Evolutionary conservation across 2,329 filamentous ascomycete species (phyloP), one percentile per base, ranked within the genome.

Genomic region (Trichoderma sp.): DNA sequence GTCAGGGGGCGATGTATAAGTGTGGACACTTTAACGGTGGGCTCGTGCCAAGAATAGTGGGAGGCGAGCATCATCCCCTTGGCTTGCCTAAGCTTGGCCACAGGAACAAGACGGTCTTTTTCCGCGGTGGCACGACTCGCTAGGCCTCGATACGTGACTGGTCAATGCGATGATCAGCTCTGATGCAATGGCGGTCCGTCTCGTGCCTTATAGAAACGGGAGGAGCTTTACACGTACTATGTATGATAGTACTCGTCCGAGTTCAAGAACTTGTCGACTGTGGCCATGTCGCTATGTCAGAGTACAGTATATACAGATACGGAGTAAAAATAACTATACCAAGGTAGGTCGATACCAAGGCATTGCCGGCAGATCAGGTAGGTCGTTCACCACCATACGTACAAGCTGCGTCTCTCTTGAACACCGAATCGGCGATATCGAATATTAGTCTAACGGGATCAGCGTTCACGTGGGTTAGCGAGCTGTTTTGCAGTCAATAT

Each of bases 11-110:
- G 37, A 32, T 57, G 63, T 48, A 17, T 17, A 10, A 48, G 7
- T 48, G 63, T 57, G 63, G 63, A 35, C 37, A 57, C 63, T 17
- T 57, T 22, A 29, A 48, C 52, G 27, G 63, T 65, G 63, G 61
- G 37, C 27, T 64, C 52, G 13, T 9, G n/a, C 50, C 42, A 53
- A 25, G n/a, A 48, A 56, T 54, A 57, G 63, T 65, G 50, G 61
- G 37, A 64, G 34, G 19, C 22, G 50, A 35, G 7, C 42, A 52
- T 27, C 29, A 32, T 32, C 4, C n/a, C 39, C 35, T 48, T 22
- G 39, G 8, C 15, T n/a, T 39, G 34, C 50, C 35, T n/a, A n/a
- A n/a, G n/a, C 27, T 53, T 34, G 35, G 35, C 19, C 50, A 32
- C 25, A 54, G 50, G 34, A 56, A 34, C 50, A 19, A 39, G 32